phyloP scores from a whole-genome alignment of 1,139 yeast species.

The Kodamaea sp. region DNA sequence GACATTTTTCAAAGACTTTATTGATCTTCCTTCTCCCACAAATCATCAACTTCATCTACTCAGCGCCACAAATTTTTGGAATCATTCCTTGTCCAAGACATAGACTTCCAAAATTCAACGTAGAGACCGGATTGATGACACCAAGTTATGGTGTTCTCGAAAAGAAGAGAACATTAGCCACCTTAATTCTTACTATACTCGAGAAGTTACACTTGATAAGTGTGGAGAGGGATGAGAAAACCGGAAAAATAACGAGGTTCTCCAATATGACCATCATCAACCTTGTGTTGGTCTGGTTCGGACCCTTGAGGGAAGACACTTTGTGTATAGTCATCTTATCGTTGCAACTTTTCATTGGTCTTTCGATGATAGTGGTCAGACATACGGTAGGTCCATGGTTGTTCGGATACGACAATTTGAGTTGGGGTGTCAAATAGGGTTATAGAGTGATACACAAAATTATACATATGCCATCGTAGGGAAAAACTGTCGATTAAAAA shows the following conservation, averaged over 20 bases:
- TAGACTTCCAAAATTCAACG: constrained; percentile 77
- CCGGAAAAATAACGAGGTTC: constrained; percentile 44
- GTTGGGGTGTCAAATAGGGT: constrained; percentile 43
- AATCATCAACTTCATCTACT: constrained; percentile 82
- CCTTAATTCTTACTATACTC: constrained; percentile 33
- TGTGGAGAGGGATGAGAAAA: constrained; percentile 36
- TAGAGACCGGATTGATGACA: constrained; percentile 67
- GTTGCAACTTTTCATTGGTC: constrained; percentile 66
- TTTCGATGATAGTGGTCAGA: constrained; percentile 67
- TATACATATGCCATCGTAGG: too few relatives aligned
- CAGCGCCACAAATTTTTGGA: constrained; percentile 85
- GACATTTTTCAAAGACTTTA: constrained; percentile 93
- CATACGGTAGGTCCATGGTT: constrained; percentile 85
- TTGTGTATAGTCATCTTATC: constrained; percentile 61
- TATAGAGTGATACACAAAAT: too few relatives aligned
- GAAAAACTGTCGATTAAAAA: too few relatives aligned
- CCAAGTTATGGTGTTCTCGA: constrained; percentile 52
- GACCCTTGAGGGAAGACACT: constrained; percentile 84
- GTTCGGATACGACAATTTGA: constrained; percentile 85
- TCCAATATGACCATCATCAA: constrained; percentile 89
- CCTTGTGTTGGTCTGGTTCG: constrained; percentile 77
- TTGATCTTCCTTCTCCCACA: constrained; percentile 86
- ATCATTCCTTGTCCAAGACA: constrained; percentile 95
- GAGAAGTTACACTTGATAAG: constrained; percentile 52
- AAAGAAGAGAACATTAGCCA: constrained; percentile 16